Conservation (phyloP, 768 basidiomycete species). For the Tricholoma furcatifolium region DNA sequence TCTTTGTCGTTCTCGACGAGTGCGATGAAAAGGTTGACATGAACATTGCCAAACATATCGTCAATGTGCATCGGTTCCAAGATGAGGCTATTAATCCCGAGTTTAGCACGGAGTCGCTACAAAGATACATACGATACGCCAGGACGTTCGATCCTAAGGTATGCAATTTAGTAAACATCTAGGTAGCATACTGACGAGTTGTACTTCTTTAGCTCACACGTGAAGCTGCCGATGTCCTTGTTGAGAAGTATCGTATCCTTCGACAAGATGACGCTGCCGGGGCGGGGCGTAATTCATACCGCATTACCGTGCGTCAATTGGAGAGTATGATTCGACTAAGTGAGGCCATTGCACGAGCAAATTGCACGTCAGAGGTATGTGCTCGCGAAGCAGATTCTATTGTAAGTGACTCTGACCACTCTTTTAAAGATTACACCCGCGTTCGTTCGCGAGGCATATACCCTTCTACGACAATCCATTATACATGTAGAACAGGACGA, state of each 20-base stretch:
- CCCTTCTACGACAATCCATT: conserved; percentile 92
- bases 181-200: neutral
- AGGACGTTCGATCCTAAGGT: conserved; percentile 98
- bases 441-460: conserved; percentile 95
- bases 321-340: conserved; percentile 98
- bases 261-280: conserved; percentile 92
- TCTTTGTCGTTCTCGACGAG: conserved; percentile 97
- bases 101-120: conserved; percentile 94
- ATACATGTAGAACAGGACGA: conserved; percentile 99
- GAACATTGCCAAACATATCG: conserved; percentile 95
- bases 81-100: conserved; percentile 95
- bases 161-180: conserved; percentile 13
- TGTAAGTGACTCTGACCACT: neutral
- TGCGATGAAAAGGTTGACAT: conserved; percentile 91
- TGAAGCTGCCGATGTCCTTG: conserved; percentile 88
- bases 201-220: conserved; percentile 68
- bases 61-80: conserved; percentile 94
- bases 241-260: conserved; percentile 91
- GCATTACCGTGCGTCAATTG: conserved; percentile 96
- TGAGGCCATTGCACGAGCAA: conserved; percentile 96
- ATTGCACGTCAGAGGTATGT: conserved; percentile 87
- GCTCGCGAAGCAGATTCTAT: neutral
- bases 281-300: conserved; percentile 86
- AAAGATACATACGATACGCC: conserved; percentile 96
- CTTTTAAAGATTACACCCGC: conserved; percentile 82